phyloP scores from a whole-genome alignment of 352 stramenopile species.

The Thraustochytrium sp. region DNA sequence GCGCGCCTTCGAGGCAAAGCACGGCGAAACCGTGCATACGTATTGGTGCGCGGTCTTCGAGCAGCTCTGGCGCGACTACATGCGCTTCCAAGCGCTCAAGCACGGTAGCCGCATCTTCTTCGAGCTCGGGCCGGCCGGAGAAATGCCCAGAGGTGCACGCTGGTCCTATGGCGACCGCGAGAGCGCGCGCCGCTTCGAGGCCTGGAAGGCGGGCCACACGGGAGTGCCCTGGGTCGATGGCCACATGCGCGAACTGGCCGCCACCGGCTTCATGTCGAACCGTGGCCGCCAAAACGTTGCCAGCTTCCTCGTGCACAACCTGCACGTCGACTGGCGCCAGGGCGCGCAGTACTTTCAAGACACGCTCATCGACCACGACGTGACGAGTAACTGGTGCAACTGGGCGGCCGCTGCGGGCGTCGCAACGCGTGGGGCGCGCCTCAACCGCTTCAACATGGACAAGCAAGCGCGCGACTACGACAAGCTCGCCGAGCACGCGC shows the following conservation, averaged over 20 bases:
- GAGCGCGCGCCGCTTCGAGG: slow-evolving; percentile 34
- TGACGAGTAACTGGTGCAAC: slow-evolving; percentile 75
- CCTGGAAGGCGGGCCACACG: slow-evolving; percentile 72
- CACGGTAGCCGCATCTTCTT: slow-evolving; percentile 68
- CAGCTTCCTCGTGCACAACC: slow-evolving; percentile 68
- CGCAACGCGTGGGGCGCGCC: slow-evolving; percentile 55
- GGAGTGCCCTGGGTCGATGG: slow-evolving; percentile 78
- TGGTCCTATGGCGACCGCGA: neutral
- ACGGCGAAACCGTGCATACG: slow-evolving; percentile 58
- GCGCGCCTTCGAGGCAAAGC: slow-evolving; percentile 61
- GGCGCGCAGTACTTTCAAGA: slow-evolving; percentile 75
- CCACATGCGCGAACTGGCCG: slow-evolving; percentile 76
- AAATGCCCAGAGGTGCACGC: neutral
- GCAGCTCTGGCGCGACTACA: slow-evolving; percentile 71
- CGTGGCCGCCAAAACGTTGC: slow-evolving; percentile 71
- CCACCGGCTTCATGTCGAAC: slow-evolving; percentile 81
- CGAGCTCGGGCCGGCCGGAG: slow-evolving; percentile 53
- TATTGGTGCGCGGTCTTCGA: slow-evolving; percentile 77
- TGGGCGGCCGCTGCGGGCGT: slow-evolving; percentile 63
- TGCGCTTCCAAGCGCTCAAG: slow-evolving; percentile 70
- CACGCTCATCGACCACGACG: slow-evolving; percentile 73
- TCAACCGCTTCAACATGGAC: slow-evolving; percentile 76
- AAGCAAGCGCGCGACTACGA: slow-evolving; percentile 78
- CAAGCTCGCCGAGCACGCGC: slow-evolving; percentile 64
- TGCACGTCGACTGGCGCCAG: slow-evolving; percentile 75